Evolutionary conservation across 345 rosid species (phyloP).

Genomic region (Eucalyptus sp.): DNA sequence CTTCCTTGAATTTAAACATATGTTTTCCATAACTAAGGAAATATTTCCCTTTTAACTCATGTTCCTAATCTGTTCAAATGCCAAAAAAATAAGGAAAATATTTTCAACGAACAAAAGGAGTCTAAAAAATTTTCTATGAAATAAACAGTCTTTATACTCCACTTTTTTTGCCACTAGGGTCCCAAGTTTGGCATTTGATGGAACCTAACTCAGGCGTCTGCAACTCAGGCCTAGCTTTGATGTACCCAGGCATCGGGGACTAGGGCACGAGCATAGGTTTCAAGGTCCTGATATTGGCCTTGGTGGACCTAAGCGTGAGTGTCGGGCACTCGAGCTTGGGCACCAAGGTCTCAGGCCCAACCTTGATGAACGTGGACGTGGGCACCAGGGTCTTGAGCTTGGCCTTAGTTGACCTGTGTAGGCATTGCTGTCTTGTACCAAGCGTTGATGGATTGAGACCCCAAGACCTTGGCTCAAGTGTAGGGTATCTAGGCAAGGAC

Average conservation of each 20-base stretch:
- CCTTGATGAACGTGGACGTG: not conserved
- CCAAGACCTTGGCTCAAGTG: not conserved
- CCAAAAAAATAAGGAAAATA: too few relatives aligned
- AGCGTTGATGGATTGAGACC: not conserved
- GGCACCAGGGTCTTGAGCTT: not conserved
- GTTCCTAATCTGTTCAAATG: too few relatives aligned
- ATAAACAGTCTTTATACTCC: accelerated
- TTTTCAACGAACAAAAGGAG: accelerated
- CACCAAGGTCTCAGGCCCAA: not conserved
- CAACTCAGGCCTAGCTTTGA: not conserved
- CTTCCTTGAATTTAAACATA: too few relatives aligned
- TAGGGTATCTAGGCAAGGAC: not conserved
- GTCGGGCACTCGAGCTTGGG: accelerated
- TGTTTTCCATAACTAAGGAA: too few relatives aligned
- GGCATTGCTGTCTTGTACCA: not conserved
- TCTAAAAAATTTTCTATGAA: accelerated
- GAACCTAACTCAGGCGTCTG: accelerated
- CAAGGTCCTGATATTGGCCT: not conserved
- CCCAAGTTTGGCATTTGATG: too few relatives aligned
- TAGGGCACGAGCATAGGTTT: accelerated
- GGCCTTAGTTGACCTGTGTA: not conserved
- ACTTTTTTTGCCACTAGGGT: too few relatives aligned
- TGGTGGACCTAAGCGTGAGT: not conserved
- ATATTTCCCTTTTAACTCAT: too few relatives aligned
- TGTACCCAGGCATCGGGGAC: accelerated